These are phyloP conservation scores for Sclerotinia subarctica DNA, from an alignment of 2,329 filamentous ascomycete genomes.

Conservation along the genomic window DNA sequence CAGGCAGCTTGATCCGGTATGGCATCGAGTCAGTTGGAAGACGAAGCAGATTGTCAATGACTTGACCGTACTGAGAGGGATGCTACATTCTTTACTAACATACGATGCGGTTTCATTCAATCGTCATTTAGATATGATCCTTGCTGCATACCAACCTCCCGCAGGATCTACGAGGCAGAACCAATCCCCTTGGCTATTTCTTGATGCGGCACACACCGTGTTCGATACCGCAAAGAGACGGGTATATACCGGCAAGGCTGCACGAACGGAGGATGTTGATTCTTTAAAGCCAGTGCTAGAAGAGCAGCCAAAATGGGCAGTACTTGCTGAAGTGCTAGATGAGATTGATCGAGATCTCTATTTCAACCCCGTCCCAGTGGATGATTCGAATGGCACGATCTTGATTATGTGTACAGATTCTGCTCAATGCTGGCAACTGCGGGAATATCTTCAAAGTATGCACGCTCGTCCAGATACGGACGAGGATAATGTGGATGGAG, in stretches of 20 bases:
- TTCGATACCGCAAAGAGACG: slow-evolving; percentile 86
- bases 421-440: slow-evolving; percentile 79
- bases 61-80: slow-evolving; percentile 74
- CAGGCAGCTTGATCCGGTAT: slow-evolving; percentile 89
- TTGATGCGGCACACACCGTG: slow-evolving; percentile 91
- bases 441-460: slow-evolving; percentile 91
- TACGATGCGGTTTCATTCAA: slow-evolving; percentile 90
- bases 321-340: slow-evolving; percentile 84
- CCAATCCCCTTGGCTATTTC: slow-evolving; percentile 92
- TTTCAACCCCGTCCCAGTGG: slow-evolving; percentile 70
- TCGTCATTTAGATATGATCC: slow-evolving; percentile 89
- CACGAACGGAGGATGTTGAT: slow-evolving; percentile 34
- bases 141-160: slow-evolving; percentile 83
- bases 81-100: slow-evolving; percentile 77
- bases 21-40: slow-evolving; percentile 94
- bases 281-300: slow-evolving; percentile 76
- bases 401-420: slow-evolving; percentile 94
- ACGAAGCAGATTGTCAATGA: slow-evolving; percentile 94
- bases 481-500: slow-evolving; percentile 46
- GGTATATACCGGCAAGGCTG: slow-evolving; percentile 71
- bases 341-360: slow-evolving; percentile 92
- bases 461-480: slow-evolving; percentile 56
- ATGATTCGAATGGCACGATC: slow-evolving; percentile 87
- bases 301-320: slow-evolving; percentile 89
- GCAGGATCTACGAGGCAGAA: slow-evolving; percentile 83